phyloP scores from a whole-genome alignment of 2,329 filamentous ascomycete species.

The Clonostachys rhizophaga region DNA sequence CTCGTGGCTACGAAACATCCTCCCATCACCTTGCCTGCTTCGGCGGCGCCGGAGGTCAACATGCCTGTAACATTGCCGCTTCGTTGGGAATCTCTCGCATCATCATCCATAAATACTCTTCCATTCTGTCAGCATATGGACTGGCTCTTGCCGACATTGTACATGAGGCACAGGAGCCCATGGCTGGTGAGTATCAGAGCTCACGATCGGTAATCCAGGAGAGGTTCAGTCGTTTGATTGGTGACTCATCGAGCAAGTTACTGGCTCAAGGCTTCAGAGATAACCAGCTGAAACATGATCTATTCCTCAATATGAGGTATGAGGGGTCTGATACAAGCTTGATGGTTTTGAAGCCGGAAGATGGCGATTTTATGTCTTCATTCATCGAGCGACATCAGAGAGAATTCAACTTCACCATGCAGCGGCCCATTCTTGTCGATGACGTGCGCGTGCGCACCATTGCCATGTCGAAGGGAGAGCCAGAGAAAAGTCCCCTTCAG shows the following conservation, averaged over 20 bases:
- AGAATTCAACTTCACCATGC: slow-evolving; percentile 32
- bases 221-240: background rate
- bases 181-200: slow-evolving; percentile 16
- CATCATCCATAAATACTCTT: slow-evolving; percentile 38
- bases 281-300: slow-evolving; percentile 30
- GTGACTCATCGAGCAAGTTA: background rate
- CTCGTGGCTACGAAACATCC: slow-evolving; percentile 24
- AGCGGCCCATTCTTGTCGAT: slow-evolving; percentile 30
- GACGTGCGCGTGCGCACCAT: slow-evolving; percentile 4
- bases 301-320: slow-evolving; percentile 16
- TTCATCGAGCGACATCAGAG: slow-evolving; percentile 28
- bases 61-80: slow-evolving; percentile 34
- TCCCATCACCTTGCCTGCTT: slow-evolving; percentile 28
- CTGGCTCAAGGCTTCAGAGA: slow-evolving; percentile 12
- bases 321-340: slow-evolving; percentile 43
- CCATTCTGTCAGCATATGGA: slow-evolving; percentile 39
- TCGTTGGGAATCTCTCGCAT: slow-evolving; percentile 35
- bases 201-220: slow-evolving; percentile 6
- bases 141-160: slow-evolving; percentile 40
- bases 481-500: background rate
- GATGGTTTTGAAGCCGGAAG: slow-evolving; percentile 32
- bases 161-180: slow-evolving; percentile 31
- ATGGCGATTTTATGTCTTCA: slow-evolving; percentile 25
- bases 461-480: background rate
- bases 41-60: slow-evolving; percentile 34